These are phyloP conservation scores for Wickerhamomyces rabaulensis DNA, from an alignment of 805 yeast genomes.

Conservation along the genomic window DNA sequence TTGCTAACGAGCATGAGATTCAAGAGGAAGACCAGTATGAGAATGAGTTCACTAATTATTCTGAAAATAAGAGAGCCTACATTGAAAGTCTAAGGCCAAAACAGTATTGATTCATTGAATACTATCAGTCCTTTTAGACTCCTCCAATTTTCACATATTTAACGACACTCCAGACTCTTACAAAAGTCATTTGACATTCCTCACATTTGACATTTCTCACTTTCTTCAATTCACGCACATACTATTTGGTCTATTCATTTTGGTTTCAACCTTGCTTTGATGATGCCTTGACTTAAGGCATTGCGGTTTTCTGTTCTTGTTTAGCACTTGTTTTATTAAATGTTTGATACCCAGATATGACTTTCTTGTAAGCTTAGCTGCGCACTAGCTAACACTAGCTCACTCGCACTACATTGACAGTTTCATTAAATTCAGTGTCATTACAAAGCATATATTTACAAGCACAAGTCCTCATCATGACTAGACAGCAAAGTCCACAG, in stretches of 20 bases:
- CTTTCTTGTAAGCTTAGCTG: too few species aligned
- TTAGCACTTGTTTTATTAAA: neutral
- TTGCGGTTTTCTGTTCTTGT: neutral
- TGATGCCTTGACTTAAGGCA: too few species aligned
- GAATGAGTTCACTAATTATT: constrained; percentile 41
- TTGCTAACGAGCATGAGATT: constrained; percentile 26
- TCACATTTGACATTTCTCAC: too few species aligned
- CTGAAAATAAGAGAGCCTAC: constrained; percentile 36
- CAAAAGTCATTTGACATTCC: neutral
- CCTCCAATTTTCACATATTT: neutral
- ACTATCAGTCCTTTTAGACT: neutral
- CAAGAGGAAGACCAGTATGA: constrained; percentile 41
- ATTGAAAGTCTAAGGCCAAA: constrained; percentile 36
- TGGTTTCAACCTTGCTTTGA: neutral
- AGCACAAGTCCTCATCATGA: neutral
- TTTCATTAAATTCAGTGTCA: too few species aligned
- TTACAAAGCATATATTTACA: too few species aligned
- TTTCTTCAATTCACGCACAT: too few species aligned
- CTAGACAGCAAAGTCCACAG: constrained; percentile 26
- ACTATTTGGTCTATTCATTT: too few species aligned
- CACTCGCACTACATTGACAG: too few species aligned
- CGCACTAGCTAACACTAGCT: too few species aligned
- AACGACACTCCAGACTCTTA: neutral
- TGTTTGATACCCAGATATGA: too few species aligned
- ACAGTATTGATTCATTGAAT: constrained; percentile 2